Percentiles rank a stretch among this genome's conserved stretches.
These are phyloP conservation scores for Scedosporium apiospermum DNA, from an alignment of 2,329 filamentous ascomycete species.

Conservation along the genomic window DNA sequence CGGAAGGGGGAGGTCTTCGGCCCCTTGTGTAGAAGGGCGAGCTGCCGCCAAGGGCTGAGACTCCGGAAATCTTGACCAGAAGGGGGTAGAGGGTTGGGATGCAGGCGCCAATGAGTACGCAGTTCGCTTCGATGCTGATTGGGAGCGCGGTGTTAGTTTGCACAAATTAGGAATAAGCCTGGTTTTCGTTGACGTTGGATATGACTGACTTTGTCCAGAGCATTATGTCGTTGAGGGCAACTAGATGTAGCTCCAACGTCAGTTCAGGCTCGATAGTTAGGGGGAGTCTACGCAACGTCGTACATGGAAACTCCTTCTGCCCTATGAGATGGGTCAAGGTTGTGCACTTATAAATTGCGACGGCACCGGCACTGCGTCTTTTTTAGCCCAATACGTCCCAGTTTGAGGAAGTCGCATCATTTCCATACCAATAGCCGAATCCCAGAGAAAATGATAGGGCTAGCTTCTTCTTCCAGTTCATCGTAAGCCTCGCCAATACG, in stretches of 20 bases:
- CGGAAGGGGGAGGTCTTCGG: background rate
- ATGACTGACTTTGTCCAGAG: constrained; percentile 3
- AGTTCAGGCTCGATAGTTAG: too few relatives aligned
- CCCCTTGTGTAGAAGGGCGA: background rate
- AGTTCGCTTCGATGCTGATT: constrained; percentile 2
- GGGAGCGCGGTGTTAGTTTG: background rate
- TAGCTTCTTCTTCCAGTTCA: constrained; percentile 30
- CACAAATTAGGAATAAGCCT: background rate
- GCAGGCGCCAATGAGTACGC: constrained; percentile 6
- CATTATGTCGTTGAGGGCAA: background rate
- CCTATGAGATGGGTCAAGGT: constrained; percentile 19
- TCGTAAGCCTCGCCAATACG: constrained; percentile 25
- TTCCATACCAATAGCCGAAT: constrained; percentile 25
- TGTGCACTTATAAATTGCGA: constrained; percentile 25
- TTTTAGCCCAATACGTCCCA: background rate
- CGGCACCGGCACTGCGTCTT: constrained; percentile 13
- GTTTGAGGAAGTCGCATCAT: background rate
- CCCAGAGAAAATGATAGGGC: constrained; percentile 26
- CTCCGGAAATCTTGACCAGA: background rate
- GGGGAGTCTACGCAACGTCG: too few relatives aligned
- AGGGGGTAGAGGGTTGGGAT: constrained; percentile 6
- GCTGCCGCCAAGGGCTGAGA: background rate
- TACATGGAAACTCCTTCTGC: constrained; percentile 8
- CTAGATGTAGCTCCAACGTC: background rate
- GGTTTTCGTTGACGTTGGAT: background rate